phyloP scores from a whole-genome alignment of 1,139 yeast genomes.

The Kurtzmaniella quercitrusa region DNA sequence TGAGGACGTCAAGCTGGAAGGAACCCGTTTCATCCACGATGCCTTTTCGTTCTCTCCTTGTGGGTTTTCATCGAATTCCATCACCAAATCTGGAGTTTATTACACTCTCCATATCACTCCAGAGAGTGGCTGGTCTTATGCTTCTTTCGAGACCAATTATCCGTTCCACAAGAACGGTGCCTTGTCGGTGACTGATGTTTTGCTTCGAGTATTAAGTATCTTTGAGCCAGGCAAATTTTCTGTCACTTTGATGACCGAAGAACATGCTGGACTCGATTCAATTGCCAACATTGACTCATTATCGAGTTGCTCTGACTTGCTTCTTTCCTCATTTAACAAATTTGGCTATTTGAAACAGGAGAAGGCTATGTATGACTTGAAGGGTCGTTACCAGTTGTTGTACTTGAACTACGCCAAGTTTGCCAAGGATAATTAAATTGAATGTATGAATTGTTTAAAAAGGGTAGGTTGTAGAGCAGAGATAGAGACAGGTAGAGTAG shows the following conservation, averaged over 20 bases:
- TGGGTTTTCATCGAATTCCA: constrained; percentile 88
- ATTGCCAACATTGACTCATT: constrained; percentile 23
- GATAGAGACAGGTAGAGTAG: too few species aligned
- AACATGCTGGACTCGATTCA: constrained; percentile 15
- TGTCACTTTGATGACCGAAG: constrained; percentile 56
- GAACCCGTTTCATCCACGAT: constrained; percentile 53
- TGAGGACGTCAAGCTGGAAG: constrained; percentile 7
- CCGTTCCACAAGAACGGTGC: constrained; percentile 40
- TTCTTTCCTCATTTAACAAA: constrained; percentile 18
- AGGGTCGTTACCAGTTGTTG: constrained; percentile 42
- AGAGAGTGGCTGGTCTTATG: constrained; percentile 91
- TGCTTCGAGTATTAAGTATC: constrained; percentile 54
- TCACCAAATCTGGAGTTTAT: constrained; percentile 55
- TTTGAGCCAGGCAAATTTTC: constrained; percentile 79
- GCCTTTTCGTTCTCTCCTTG: constrained; percentile 95
- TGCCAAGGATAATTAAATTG: not conserved
- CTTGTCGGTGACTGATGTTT: constrained; percentile 44
- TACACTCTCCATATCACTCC: constrained; percentile 95
- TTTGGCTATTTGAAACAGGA: constrained; percentile 64
- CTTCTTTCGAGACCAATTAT: constrained; percentile 89
- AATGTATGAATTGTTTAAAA: not conserved
- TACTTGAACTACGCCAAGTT: constrained; percentile 41
- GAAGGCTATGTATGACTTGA: constrained; percentile 66
- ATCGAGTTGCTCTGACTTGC: constrained; percentile 25
- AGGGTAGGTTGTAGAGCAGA: too few species aligned